Percentiles rank a stretch among this genome's conserved stretches.
Conservation (phyloP, 345 rosid species). For the Sapria himalayana region DNA sequence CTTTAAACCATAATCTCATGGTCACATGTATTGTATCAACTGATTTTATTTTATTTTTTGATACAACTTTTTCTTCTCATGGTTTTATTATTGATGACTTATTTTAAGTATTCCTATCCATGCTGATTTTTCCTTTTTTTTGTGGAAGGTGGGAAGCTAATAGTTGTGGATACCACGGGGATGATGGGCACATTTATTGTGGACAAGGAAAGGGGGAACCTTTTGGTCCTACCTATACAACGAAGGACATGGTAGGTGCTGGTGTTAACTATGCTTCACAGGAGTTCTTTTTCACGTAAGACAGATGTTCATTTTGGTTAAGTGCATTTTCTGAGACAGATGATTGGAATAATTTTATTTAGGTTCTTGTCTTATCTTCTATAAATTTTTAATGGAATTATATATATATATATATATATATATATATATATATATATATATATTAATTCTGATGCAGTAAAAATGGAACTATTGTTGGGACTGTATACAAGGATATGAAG, state of each 20-base stretch:
- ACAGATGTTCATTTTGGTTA: slow-evolving; percentile 8
- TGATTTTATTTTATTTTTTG: too few species aligned
- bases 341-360: too few species aligned
- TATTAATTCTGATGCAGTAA: slow-evolving; percentile 44
- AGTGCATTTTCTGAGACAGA: neutral
- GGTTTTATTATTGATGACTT: too few species aligned
- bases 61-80: too few species aligned
- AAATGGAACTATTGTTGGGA: slow-evolving; percentile 54
- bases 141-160: slow-evolving; percentile 77
- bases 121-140: slow-evolving; percentile 5
- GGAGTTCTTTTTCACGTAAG: slow-evolving; percentile 95
- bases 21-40: too few species aligned
- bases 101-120: neutral
- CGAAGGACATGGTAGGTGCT: slow-evolving; percentile 68
- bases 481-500: slow-evolving; percentile 40
- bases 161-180: slow-evolving; percentile 94
- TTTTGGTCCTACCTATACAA: slow-evolving; percentile 67
- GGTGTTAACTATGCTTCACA: slow-evolving; percentile 78
- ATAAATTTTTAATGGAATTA: too few species aligned
- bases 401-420: too few species aligned
- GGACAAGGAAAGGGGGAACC: slow-evolving; percentile 62
- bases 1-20: too few species aligned
- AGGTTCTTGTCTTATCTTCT: too few species aligned
- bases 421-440: too few species aligned
- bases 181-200: slow-evolving; percentile 60